A percentile compares a stretch with the other conserved stretches of the same genome.
Evolutionary conservation across 805 yeast genomes (phyloP).

Genomic region (Lipomyces oligophaga): DNA sequence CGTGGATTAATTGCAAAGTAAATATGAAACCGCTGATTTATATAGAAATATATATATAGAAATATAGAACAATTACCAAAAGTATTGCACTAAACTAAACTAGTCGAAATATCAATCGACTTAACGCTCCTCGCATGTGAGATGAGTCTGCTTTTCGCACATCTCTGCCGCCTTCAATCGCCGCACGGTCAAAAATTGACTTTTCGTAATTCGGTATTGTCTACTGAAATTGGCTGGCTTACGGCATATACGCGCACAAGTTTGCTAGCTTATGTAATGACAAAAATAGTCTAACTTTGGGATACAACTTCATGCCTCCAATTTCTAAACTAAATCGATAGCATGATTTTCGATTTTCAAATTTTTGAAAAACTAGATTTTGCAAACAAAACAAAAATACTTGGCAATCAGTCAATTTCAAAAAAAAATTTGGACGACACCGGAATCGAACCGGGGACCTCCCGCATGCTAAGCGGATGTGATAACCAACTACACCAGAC

Average conservation of each 20-base stretch:
- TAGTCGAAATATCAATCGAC: not conserved
- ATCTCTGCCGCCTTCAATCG: no score
- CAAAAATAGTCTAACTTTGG: no score
- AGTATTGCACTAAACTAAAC: not conserved
- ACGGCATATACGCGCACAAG: no score
- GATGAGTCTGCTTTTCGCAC: no score
- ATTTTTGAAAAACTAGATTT: not conserved
- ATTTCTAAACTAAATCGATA: no score
- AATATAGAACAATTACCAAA: not conserved
- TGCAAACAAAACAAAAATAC: not conserved
- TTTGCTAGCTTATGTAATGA: no score
- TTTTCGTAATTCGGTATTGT: no score
- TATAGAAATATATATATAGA: not conserved
- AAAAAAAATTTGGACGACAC: constrained; percentile 29
- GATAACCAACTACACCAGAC: constrained; percentile 34
- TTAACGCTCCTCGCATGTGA: no score
- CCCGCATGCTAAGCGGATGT: constrained; percentile 34
- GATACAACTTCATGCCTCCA: no score
- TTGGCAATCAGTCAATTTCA: not conserved
- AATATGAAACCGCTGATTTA: not conserved
- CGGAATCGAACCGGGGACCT: constrained; percentile 34
- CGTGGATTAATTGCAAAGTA: not conserved
- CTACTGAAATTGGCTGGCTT: no score
- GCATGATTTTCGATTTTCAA: no score
- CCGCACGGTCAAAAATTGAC: no score